A percentile compares a stretch with the other conserved stretches of the same genome.
Evolutionary conservation across 768 basidiomycete species (phyloP).

Genomic region (Lyophyllum decastes): DNA sequence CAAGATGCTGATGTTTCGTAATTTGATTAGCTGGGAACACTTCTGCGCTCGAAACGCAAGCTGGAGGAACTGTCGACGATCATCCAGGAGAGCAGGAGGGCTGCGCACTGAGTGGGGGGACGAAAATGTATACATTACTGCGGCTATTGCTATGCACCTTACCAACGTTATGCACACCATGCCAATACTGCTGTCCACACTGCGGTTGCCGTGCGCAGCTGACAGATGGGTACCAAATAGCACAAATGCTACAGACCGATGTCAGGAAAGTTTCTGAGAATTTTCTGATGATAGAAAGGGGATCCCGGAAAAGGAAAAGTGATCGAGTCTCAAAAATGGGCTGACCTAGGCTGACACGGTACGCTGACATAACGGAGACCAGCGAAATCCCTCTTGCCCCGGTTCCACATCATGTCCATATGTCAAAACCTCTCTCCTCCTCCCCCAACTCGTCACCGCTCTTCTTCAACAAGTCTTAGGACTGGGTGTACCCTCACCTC

Average conservation of each 20-base stretch:
- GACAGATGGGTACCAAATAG: not conserved
- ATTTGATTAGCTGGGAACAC: slow-evolving; percentile 81
- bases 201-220: not conserved
- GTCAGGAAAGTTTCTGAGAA: too few species aligned
- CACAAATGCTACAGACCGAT: not conserved
- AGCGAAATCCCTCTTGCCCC: not conserved
- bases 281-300: not conserved
- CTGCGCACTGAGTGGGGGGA: slow-evolving; percentile 41
- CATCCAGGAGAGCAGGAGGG: slow-evolving; percentile 92
- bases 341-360: slow-evolving; percentile 12
- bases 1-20: slow-evolving; percentile 5
- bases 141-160: slow-evolving; percentile 1
- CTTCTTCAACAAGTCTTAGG: slow-evolving; percentile 60
- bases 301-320: slow-evolving; percentile 6
- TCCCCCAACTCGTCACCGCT: slow-evolving; percentile 52
- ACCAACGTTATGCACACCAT: slow-evolving; percentile 5
- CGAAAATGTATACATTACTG: slow-evolving; percentile 3
- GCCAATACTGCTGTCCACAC: not conserved
- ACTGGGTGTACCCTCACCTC: slow-evolving; percentile 51
- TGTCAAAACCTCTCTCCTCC: slow-evolving; percentile 30
- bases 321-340: slow-evolving; percentile 6
- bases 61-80: slow-evolving; percentile 91
- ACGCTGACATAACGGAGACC: slow-evolving; percentile 4
- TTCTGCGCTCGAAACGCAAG: slow-evolving; percentile 98
- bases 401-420: slow-evolving; percentile 16